A percentile compares a stretch with the other conserved stretches of the same genome.
These are phyloP conservation scores for Borovskyia barvae DNA, from an alignment of 208 protist species.

Conservation along the genomic window DNA sequence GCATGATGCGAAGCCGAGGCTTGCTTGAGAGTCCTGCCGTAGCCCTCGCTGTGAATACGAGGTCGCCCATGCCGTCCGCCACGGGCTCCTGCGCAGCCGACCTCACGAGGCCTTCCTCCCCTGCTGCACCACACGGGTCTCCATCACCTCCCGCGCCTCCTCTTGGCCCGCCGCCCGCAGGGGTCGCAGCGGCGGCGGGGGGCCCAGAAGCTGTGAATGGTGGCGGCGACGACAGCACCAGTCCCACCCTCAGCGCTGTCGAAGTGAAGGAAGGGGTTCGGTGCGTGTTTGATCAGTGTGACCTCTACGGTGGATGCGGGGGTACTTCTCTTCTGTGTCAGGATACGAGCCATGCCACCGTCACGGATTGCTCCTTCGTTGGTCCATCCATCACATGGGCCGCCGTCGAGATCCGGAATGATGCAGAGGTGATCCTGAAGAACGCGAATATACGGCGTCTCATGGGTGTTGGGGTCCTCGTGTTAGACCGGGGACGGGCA, in stretches of 20 bases:
- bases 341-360: slow-evolving; percentile 8
- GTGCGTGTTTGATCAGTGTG: slow-evolving; percentile 32
- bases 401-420: slow-evolving; percentile 27
- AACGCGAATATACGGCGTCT: slow-evolving; percentile 25
- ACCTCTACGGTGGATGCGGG: slow-evolving; percentile 27
- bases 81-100: no score
- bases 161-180: no score
- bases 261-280: slow-evolving; percentile 5
- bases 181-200: no score
- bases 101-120: no score
- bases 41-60: no score
- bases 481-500: slow-evolving; percentile 3
- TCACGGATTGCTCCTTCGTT: slow-evolving; percentile 30
- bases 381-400: slow-evolving; percentile 31
- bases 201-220: no score
- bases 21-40: no score
- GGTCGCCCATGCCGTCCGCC: no score
- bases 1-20: no score
- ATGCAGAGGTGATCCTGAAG: background rate
- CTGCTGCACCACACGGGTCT: no score
- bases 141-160: no score
- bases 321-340: slow-evolving; percentile 21
- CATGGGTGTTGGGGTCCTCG: slow-evolving; percentile 34
- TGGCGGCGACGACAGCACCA: no score
- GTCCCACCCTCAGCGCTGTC: slow-evolving; percentile 20